Base-by-base conservation (phyloP, 106 monocot genomes). In the Acanthochlamys bracteata region DNA sequence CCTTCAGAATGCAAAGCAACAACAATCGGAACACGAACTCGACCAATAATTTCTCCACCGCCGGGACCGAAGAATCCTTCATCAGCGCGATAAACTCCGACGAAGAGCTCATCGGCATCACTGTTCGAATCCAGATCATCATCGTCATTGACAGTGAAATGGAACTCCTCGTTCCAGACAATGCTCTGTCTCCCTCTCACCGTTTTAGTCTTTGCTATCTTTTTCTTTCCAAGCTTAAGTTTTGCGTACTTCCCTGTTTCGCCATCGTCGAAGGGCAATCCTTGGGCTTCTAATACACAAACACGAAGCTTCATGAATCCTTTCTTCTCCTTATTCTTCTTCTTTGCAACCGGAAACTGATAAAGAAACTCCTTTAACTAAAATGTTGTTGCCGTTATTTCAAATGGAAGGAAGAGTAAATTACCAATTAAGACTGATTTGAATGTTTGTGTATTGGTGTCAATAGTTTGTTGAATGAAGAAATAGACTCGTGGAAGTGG, bases 91-190 rank as follows among this genome's bases (percentile, higher is more conserved):
- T 17, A 61, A 17, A 61, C 15, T 39, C 39, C 16, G 20, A 62
- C 7, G 19, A 3, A 20, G 39, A 62, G 61, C 40, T 62, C 39
- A 27, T 20, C 0, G 17, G 1, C 11, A 57, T 24, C 19, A 0
- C 19, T 19, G 22, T 10, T 33, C 1, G 1, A 1, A 33, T 33
- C 33, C 33, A 15, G 7, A 7, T 33, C 61, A 15, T 20, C 7
- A 27, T 62, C 61, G 0, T 62, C 61, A 11, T 39, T 39, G n/a
- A 62, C 19, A 2, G 39, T 33, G n/a, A 62, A 62, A 20, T 41
- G 39, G n/a, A 62, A 62, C 61, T 62, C 61, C 20, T 62, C 61
- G 61, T 62, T 62, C 61, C 61, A 62, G 16, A 40, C 61, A 20
- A 20, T 17, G 16, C 6, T 9, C 39, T 39, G 39, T 20, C 2